Evolutionary conservation across 169 alveolate genomes (phyloP).

Genomic region (Eimeria praecox): DNA sequence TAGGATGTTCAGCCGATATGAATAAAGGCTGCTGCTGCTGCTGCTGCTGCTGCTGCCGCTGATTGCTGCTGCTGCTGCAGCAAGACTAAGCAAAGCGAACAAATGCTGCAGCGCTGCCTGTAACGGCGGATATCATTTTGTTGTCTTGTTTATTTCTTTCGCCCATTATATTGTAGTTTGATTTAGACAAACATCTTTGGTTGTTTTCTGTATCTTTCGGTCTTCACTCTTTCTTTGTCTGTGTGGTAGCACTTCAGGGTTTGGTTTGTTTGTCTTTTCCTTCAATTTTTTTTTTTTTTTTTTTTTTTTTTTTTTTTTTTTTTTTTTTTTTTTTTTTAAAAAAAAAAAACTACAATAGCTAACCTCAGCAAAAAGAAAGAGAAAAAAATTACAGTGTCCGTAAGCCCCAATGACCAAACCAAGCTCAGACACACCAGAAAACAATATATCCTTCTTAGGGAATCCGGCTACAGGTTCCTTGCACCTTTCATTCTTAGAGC

Average conservation of each 20-base stretch:
- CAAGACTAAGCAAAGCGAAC: background rate
- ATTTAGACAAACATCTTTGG: background rate
- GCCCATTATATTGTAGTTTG: background rate
- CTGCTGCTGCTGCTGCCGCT: background rate
- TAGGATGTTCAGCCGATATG: background rate
- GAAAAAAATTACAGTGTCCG: too few species aligned
- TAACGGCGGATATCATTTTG: background rate
- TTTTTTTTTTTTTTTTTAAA: too few species aligned
- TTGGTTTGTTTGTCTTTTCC: background rate
- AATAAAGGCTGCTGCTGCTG: background rate
- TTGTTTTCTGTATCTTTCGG: background rate
- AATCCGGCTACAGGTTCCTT: background rate
- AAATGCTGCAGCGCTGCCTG: background rate
- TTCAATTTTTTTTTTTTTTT: too few species aligned
- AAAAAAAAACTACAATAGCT: too few species aligned
- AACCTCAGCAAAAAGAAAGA: too few species aligned
- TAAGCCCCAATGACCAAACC: background rate
- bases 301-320: background rate
- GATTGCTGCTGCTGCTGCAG: background rate
- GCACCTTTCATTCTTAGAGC: background rate
- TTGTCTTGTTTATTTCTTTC: background rate
- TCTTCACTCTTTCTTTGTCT: background rate
- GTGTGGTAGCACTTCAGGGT: background rate
- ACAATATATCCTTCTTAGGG: background rate
- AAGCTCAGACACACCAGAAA: background rate